Evolutionary conservation across 805 yeast species (phyloP), one percentile per base, ranked within the genome.

Genomic region (Peterozyma toletana): DNA sequence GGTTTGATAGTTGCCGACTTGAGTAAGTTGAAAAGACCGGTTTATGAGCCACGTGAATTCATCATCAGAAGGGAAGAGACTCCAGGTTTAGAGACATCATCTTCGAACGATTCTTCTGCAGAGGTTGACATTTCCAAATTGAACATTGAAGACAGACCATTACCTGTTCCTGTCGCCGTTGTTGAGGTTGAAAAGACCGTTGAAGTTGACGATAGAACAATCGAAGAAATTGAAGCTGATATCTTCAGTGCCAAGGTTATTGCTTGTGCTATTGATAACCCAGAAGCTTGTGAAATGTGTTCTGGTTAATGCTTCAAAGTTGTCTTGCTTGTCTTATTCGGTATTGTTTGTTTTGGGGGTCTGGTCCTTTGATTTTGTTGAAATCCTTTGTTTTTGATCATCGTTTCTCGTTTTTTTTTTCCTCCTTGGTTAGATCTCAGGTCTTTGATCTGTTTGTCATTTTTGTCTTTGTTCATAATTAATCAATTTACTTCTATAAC

Each of bases 231-330:
- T 17, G 91, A 82, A 54, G 79, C 71, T 47, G 96, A 91, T 63
- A 91, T 91, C 55, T 93, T 71, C 76, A 87, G 91, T 65, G 84
- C 95, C 21, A 83, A 90, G 67, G 98, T 86, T 31, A 80, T 91
- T 67, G 96, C 96, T 33, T 91, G 99, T 73, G 95, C 97, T 45
- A 89, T 93, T 63, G 82, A 86, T 64, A 91, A 93, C 71, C 97
- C 97, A 47, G 98, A 87, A 70, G 80, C 98, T 41, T 91, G 99
- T 70, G 91, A 91, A 60, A 93, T 93, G 98, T 93, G 99, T 73
- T 91, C 98, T 48, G 98, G 98, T 71, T 93, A 69, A 66, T 37
- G 18, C 21, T 36, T 21, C 39, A 21, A 21, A 21, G 27, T 21
- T 21, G 27, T 21, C 27, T 21, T 21, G 27, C 7, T 21, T 21